Evolutionary conservation across 257 asterid species (phyloP), one percentile per base, ranked within the genome.

Genomic region (Nicotiana tomentosiformis): DNA sequence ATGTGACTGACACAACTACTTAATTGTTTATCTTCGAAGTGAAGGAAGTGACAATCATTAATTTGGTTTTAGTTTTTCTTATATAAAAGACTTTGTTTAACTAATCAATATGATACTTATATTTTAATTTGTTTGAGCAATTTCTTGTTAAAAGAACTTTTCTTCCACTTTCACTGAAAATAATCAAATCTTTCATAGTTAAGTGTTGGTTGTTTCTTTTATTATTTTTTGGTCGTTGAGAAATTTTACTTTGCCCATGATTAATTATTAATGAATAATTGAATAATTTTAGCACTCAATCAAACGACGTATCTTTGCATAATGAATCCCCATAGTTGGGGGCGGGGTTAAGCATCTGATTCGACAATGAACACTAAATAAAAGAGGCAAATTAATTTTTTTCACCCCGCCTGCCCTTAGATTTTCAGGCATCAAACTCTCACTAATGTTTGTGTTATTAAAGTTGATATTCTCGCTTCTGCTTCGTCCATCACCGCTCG

Each of bases 1-100:
- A 72, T 23, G 26, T 20, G 51, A 76, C 14, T 14, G 43, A 51
- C 64, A 74, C 26, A 49, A 51, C 2, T 49, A 49, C 29, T 49
- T 51, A 26, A 4, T 49, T 49, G n/a, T 62, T 74, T 74, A 74
- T 26, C 64, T 74, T 74, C 3, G 39, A 74, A 74, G 64, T 74
- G 80, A 74, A 74, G 80, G 16, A 74, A 74, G 64, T 74, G 62
- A 15, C 43, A 49, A 74, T 74, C 80, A 74, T 74, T 51, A 23
- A 49, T 49, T 12, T 51, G 51, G n/a, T 16, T 57, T 57, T 57
- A 18, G 64, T 18, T 57, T 57, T 49, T 15, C 80, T 26, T 11
- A 49, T 30, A 14, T 26, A 74, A 74, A 49, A 26, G 16, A 74
- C 35, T 20, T 46, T 72, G 0, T 5, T 23, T 46, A 23, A 72